phyloP scores from a whole-genome alignment of 345 rosid genomes.

The Microthlaspi erraticum region DNA sequence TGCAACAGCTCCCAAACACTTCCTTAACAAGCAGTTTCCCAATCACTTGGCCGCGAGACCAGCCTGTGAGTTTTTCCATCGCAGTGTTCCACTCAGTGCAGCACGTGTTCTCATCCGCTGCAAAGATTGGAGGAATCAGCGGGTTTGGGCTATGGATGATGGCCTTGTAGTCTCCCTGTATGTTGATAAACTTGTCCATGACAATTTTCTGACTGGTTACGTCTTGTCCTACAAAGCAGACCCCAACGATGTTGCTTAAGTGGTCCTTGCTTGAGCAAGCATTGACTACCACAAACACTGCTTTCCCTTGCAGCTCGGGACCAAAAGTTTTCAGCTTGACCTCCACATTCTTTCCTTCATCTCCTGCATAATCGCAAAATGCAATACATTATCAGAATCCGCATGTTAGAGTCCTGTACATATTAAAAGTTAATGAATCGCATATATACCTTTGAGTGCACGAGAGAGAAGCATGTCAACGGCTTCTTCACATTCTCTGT shows the following conservation, averaged over 20 bases:
- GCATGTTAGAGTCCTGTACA: background rate
- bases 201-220: conserved; percentile 84
- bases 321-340: conserved; percentile 79
- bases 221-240: conserved; percentile 91
- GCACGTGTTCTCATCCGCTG: conserved; percentile 84
- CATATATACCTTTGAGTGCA: conserved; percentile 75
- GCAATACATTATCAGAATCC: background rate
- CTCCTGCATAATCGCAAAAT: conserved; percentile 57
- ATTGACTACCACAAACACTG: conserved; percentile 83
- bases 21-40: conserved; percentile 92
- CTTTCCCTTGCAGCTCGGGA: conserved; percentile 55
- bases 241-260: conserved; percentile 78
- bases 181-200: conserved; percentile 88
- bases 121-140: conserved; percentile 93
- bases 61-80: conserved; percentile 91
- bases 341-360: conserved; percentile 89
- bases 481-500: conserved; percentile 68
- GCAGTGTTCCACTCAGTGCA: conserved; percentile 97
- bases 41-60: conserved; percentile 62
- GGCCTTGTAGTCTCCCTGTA: conserved; percentile 90
- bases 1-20: conserved; percentile 86
- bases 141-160: conserved; percentile 92
- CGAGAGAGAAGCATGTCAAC: conserved; percentile 68
- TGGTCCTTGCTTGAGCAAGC: conserved; percentile 95
- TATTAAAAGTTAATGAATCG: conserved; percentile 27